Conservation (phyloP, 2,329 filamentous ascomycete genomes). For the Fusarium brevicatenulatum region DNA sequence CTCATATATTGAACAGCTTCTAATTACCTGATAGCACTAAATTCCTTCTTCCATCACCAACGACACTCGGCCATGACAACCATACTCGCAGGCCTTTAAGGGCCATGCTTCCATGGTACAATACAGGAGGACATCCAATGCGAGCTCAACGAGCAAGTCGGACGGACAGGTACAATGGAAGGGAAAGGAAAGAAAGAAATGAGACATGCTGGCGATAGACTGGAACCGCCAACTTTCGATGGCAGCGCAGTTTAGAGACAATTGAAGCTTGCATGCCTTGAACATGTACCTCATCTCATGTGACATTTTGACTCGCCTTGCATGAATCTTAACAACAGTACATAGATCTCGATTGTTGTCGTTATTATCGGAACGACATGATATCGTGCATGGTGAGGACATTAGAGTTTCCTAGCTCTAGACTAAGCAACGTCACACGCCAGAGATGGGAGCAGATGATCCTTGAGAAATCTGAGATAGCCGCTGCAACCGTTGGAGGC, state of each 20-base stretch:
- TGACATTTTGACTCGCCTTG: neutral
- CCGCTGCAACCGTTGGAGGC: neutral
- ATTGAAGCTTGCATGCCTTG: slow-evolving; percentile 43
- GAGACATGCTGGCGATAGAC: slow-evolving; percentile 38
- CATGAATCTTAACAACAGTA: neutral
- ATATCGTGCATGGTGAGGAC: neutral
- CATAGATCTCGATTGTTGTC: neutral
- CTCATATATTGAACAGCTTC: neutral
- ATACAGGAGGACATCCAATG: slow-evolving; percentile 9
- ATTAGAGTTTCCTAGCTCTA: slow-evolving; percentile 17
- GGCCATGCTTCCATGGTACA: slow-evolving; percentile 21
- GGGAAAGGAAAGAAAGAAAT: slow-evolving; percentile 21
- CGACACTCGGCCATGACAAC: slow-evolving; percentile 19
- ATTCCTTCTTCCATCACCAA: slow-evolving; percentile 30
- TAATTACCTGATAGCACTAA: slow-evolving; percentile 43
- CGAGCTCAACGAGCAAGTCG: slow-evolving; percentile 17
- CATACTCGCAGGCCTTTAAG: slow-evolving; percentile 8
- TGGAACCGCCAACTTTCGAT: slow-evolving; percentile 33
- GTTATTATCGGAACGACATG: neutral
- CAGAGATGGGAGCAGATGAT: neutral
- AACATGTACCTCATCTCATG: neutral
- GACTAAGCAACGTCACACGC: slow-evolving; percentile 3
- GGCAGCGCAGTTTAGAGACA: slow-evolving; percentile 39
- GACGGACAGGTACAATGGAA: slow-evolving; percentile 12
- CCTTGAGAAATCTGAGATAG: neutral